Evolutionary conservation across 139 green algal genomes (phyloP).

Genomic region (Chlorella sp.): DNA sequence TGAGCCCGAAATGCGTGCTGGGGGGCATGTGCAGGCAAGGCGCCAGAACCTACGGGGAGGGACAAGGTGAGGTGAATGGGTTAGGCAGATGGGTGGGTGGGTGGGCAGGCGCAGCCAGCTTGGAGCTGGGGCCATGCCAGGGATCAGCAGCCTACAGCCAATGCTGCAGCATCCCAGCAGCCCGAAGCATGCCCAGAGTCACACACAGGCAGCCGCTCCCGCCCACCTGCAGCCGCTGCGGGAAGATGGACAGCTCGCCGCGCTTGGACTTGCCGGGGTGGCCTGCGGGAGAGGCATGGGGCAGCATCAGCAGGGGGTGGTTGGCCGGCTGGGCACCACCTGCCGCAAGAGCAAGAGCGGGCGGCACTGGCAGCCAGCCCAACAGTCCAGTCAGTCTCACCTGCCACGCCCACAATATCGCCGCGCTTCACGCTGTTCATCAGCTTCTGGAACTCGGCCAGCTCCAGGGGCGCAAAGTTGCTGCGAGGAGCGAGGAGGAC

Average conservation of each 20-base stretch:
- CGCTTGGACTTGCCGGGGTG: slow-evolving; percentile 97
- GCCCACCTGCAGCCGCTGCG: slow-evolving; percentile 66
- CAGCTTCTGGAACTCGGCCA: slow-evolving; percentile 80
- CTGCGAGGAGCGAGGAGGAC: slow-evolving; percentile 40
- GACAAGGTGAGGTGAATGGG: neutral
- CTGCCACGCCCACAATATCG: slow-evolving; percentile 94
- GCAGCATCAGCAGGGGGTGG: too few relatives aligned
- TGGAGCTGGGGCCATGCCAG: too few relatives aligned
- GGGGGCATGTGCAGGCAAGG: slow-evolving; percentile 99
- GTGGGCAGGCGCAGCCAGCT: too few relatives aligned
- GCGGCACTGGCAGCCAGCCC: too few relatives aligned
- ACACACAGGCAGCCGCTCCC: neutral
- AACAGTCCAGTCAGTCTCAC: too few relatives aligned
- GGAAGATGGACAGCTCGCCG: slow-evolving; percentile 97
- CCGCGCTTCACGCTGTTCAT: slow-evolving; percentile 92
- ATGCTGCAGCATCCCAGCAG: too few relatives aligned
- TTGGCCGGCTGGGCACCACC: too few relatives aligned
- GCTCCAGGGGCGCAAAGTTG: slow-evolving; percentile 66
- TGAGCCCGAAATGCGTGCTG: slow-evolving; percentile 78
- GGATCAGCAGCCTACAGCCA: too few relatives aligned
- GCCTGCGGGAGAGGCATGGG: slow-evolving; percentile 46
- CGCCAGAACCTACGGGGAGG: slow-evolving; percentile 75
- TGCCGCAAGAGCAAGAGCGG: too few relatives aligned
- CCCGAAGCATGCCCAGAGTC: too few relatives aligned
- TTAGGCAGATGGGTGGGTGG: neutral